Evolutionary conservation across 805 yeast species (phyloP), one percentile per base, ranked within the genome.

Genomic region (Naumovozyma baii): DNA sequence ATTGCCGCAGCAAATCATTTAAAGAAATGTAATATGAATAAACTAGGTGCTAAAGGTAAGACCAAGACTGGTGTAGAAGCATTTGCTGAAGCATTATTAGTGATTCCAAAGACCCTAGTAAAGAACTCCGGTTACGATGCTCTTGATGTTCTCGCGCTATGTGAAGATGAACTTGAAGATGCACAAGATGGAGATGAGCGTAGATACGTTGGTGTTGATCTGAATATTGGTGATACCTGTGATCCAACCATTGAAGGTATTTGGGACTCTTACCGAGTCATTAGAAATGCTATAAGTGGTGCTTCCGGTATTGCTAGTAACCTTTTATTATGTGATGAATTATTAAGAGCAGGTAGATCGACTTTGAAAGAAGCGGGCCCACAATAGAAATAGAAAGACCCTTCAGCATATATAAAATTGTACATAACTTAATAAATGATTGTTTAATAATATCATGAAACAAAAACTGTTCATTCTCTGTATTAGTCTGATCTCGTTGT

Each of bases 241-340:
- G 96, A 90, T 57, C 96, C 98, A 36, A 73, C 85, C 5, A 73
- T 83, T 39, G 95, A 85, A 58, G 98, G 98, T 45, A 77, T 92
- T 42, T 92, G 96, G 94, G 99, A 92, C 64, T 83, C 95, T 18
- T 92, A 76, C 68, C 72, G 98, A 49, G 98, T 92, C 31, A 68
- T 92, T 44, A 78, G 98, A 67, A 92, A 92, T 61, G 95, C 95
- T 8, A 70, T 92, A 39, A 78, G 87, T 37, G 80, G 94, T 34
- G 95, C 97, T 30, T 82, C 94, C 1, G 95, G 96, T 39, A 92
- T 92, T 54, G 90, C 98, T 1, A 80, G 92, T 47, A 92, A 92
- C 60, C 68, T 92, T 54, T 72, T 92, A 49, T 70, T 92, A 46
- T 92, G 98, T 69, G 99, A 92, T 66, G 98, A 92, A 66, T 72